Conservation (phyloP, 805 yeast genomes). For the Saturnispora serradocipensis region DNA sequence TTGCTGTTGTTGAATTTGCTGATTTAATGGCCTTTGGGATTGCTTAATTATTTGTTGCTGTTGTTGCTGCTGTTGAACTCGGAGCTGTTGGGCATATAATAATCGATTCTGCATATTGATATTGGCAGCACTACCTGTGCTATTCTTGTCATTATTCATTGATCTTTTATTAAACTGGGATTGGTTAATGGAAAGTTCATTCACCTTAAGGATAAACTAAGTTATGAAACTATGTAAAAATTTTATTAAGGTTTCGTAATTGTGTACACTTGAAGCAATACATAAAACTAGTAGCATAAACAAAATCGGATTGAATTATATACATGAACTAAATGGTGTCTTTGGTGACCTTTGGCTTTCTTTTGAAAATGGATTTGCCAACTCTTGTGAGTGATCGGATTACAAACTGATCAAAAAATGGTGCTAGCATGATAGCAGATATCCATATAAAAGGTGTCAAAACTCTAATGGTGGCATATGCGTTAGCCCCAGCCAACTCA, state of each 20-base stretch:
- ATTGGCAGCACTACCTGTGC: slow-evolving; percentile 24
- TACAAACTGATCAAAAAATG: slow-evolving; percentile 28
- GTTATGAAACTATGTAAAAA: background rate
- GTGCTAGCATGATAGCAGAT: slow-evolving; percentile 26
- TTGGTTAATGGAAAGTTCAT: background rate
- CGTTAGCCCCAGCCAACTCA: slow-evolving; percentile 28
- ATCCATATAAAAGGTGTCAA: slow-evolving; percentile 22
- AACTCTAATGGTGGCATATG: slow-evolving; percentile 28
- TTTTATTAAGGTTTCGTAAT: background rate
- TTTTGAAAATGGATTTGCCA: slow-evolving; percentile 14
- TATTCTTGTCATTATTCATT: slow-evolving; percentile 26
- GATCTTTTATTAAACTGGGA: background rate
- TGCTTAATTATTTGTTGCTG: slow-evolving; percentile 1
- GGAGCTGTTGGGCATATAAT: slow-evolving; percentile 8
- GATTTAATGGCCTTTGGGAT: background rate
- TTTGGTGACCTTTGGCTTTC: slow-evolving; percentile 3
- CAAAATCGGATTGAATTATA: background rate
- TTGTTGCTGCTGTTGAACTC: slow-evolving; percentile 8
- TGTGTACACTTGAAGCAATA: background rate
- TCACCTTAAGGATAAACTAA: background rate
- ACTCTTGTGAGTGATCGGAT: slow-evolving; percentile 24
- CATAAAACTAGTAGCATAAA: background rate
- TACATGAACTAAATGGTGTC: background rate
- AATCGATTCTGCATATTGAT: slow-evolving; percentile 38
- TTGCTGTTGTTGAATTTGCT: background rate